phyloP scores from a whole-genome alignment of 768 basidiomycete genomes.

The Naganishia antarctica region DNA sequence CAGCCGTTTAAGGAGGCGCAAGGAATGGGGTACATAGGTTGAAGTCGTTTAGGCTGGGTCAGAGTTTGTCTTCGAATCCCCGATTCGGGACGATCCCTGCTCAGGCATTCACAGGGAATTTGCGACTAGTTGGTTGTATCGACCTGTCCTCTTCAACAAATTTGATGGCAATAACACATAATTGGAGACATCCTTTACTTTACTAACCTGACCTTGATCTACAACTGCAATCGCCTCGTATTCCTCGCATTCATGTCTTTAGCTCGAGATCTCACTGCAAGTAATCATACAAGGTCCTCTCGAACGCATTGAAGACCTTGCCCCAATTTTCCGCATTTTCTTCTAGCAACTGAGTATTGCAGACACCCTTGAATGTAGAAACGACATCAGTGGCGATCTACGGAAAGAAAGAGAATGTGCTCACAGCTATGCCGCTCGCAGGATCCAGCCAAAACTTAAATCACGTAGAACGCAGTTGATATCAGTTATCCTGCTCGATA shows the following conservation, averaged over 20 bases:
- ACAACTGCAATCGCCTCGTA: too few relatives aligned
- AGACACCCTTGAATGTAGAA: conserved; percentile 28
- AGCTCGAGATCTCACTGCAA: conserved; percentile 8
- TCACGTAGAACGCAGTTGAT: conserved; percentile 19
- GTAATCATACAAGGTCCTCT: conserved; percentile 31
- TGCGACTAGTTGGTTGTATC: too few relatives aligned
- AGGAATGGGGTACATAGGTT: not conserved
- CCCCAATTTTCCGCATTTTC: conserved; percentile 30
- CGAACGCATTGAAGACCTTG: conserved; percentile 30
- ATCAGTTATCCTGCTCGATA: not conserved
- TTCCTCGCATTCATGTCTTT: too few relatives aligned
- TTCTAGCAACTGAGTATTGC: conserved; percentile 31
- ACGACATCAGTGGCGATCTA: not conserved
- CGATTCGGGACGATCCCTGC: too few relatives aligned
- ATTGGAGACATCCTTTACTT: too few relatives aligned
- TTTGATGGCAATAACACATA: too few relatives aligned
- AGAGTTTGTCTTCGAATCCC: too few relatives aligned
- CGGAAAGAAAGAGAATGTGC: not conserved
- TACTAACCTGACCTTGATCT: too few relatives aligned
- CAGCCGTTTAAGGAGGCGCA: conserved; percentile 11
- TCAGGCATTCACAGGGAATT: too few relatives aligned
- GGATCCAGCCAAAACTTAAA: conserved; percentile 39
- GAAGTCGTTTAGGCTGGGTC: too few relatives aligned
- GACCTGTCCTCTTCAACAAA: too few relatives aligned
- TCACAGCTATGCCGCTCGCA: conserved; percentile 36